Conservation (phyloP, 495 filamentous ascomycete species). For the Tuber umbilicatum region DNA sequence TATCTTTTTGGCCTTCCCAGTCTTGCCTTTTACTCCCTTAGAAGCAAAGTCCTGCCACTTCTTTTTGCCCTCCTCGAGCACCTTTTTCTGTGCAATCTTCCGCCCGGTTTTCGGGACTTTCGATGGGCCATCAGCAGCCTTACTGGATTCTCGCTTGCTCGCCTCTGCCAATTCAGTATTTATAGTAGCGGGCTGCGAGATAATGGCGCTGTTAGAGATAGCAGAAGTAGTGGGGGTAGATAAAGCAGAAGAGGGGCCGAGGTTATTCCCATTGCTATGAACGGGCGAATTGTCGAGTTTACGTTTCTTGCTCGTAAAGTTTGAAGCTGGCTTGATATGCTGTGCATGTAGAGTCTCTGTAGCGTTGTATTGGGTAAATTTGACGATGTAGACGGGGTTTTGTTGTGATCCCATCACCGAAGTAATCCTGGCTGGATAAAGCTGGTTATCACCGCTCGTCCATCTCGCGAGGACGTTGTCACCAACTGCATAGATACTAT, state of each 20-base stretch:
- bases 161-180: conserved; percentile 70
- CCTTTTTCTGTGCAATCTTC: conserved; percentile 84
- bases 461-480: conserved; percentile 85
- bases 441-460: conserved; percentile 78
- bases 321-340: conserved; percentile 71
- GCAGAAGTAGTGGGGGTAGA: conserved; percentile 45
- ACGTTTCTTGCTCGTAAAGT: conserved; percentile 65
- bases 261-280: conserved; percentile 36
- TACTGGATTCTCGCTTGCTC: conserved; percentile 57
- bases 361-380: conserved; percentile 81
- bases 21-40: conserved; percentile 70
- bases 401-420: conserved; percentile 84
- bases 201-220: conserved; percentile 55
- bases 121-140: conserved; percentile 60
- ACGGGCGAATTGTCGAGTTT: conserved; percentile 78
- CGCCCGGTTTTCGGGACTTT: conserved; percentile 61
- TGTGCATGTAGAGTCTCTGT: conserved; percentile 78
- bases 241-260: conserved; percentile 42
- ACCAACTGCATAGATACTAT: conserved; percentile 67
- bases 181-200: conserved; percentile 80
- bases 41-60: conserved; percentile 89
- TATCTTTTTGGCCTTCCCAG: conserved; percentile 66
- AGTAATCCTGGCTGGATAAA: conserved; percentile 89
- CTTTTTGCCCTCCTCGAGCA: conserved; percentile 79
- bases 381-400: conserved; percentile 85